Base-by-base conservation (phyloP, 2,329 filamentous ascomycete species). In the Ampelomyces quisqualis region DNA sequence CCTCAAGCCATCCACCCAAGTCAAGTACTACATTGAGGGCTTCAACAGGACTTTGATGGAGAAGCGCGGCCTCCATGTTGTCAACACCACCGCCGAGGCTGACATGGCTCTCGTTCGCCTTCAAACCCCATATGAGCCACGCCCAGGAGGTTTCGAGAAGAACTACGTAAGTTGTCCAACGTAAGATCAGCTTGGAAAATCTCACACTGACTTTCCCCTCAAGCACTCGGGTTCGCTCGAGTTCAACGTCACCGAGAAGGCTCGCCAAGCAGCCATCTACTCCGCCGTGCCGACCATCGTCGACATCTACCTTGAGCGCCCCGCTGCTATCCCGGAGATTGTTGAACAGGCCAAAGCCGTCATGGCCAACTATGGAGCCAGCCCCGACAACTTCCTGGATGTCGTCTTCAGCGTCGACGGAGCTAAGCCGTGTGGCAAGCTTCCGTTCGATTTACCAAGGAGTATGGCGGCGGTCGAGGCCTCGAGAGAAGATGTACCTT, bases 361-460 rank as follows among this genome's bases (percentile, higher is more conserved):
- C 29, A 40, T 73, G 19, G 70, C 57, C 7, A 73, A 65, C 46
- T 75, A 65, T 36, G 72, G 72, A 0, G 69, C 66, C 22, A 61
- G 65, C 11, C 53, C 59, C 0, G 66, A 72, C 1, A 73, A 72
- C 0, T 73, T 75, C 40, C 46, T 77, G 3, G 73, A 75, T 41
- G 60, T 75, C 1, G 44, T 74, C 1, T 70, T 75, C 38, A 64
- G 62, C 0, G 48, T 63, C 6, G 58, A 67, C 26, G 62, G 58
- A 1, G 64, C 60, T 6, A 51, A 54, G 9, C 74, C 74, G 0
- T 51, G 68, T 40, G 74, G 74, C 0, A 69, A 62, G 54, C 44
- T 77, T 42, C 74, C 73, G 0, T 75, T 75, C 52, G 74, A 77
- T 51, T 38, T 78, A 22, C 74, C 75, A 1, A 51, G 69, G 8